Evolutionary conservation across 208 protist genomes (phyloP).

Genomic region (Strigomonas culicis): DNA sequence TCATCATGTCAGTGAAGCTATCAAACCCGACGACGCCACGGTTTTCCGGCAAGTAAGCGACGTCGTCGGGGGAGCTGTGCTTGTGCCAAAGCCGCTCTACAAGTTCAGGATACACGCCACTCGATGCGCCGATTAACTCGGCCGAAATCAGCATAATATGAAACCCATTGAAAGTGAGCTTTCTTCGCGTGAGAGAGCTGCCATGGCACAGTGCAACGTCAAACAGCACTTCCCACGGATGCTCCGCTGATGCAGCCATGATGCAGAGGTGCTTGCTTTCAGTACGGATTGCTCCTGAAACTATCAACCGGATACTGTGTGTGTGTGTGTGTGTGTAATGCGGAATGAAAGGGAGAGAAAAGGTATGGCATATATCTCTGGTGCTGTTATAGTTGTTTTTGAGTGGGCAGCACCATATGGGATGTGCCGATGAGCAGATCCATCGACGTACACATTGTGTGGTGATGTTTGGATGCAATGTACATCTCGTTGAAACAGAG

Average conservation of each 20-base stretch:
- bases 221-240: slow-evolving; percentile 73
- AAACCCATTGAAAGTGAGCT: slow-evolving; percentile 52
- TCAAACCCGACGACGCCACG: slow-evolving; percentile 52
- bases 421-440: too few species aligned
- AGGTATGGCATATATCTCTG: background rate
- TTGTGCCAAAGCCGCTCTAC: slow-evolving; percentile 68
- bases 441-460: slow-evolving; percentile 4
- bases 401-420: too few species aligned
- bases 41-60: background rate
- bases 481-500: too few species aligned
- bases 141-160: slow-evolving; percentile 56
- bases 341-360: too few species aligned
- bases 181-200: slow-evolving; percentile 27
- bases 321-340: too few species aligned
- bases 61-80: slow-evolving; percentile 4
- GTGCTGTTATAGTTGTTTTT: background rate
- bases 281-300: too few species aligned
- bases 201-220: slow-evolving; percentile 84
- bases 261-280: background rate
- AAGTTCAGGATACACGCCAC: slow-evolving; percentile 66
- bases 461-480: background rate
- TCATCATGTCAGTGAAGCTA: slow-evolving; percentile 84
- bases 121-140: slow-evolving; percentile 47
- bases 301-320: too few species aligned
- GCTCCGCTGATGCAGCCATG: background rate